Conservation (phyloP, 1,139 yeast genomes). For the Arxiozyma slooffiae region DNA sequence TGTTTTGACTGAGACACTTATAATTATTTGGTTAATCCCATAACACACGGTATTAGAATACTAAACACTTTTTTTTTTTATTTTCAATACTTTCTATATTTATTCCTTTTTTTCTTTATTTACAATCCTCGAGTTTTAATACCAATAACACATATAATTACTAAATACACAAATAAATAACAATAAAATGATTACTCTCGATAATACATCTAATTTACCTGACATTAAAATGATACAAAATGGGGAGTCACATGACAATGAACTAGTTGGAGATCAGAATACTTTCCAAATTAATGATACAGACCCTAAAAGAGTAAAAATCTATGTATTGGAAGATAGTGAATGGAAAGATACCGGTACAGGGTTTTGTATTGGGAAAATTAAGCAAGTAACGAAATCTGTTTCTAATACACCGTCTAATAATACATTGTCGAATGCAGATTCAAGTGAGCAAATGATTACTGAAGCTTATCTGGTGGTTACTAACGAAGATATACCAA, state of each 20-base stretch:
- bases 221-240: background rate
- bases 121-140: background rate
- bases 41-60: no score
- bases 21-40: no score
- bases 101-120: no score
- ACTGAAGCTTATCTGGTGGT: conserved; percentile 52
- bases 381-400: conserved; percentile 3
- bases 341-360: conserved; percentile 93
- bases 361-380: conserved; percentile 68
- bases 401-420: background rate
- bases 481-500: conserved; percentile 54
- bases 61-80: no score
- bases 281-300: conserved; percentile 16
- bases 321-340: conserved; percentile 68
- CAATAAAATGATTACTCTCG: background rate
- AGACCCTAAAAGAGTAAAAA: conserved; percentile 71
- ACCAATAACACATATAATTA: background rate
- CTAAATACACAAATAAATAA: background rate
- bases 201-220: background rate
- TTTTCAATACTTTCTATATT: no score
- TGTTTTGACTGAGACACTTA: no score
- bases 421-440: background rate
- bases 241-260: background rate
- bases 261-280: no score
- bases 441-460: conserved; percentile 9